phyloP scores from a whole-genome alignment of 257 asterid species.

The Solanum okadae region DNA sequence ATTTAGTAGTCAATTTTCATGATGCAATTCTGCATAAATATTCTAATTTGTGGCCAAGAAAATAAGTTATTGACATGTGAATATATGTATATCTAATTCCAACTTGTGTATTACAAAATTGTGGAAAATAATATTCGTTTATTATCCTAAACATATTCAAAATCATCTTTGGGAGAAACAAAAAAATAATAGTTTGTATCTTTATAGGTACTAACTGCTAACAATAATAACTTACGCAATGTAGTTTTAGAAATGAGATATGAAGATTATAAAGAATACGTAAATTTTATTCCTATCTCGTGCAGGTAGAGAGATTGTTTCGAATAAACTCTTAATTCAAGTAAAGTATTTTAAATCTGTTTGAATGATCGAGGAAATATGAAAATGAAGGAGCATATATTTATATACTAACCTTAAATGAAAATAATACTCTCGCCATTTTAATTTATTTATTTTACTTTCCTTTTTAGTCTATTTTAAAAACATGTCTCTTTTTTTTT shows the following conservation, averaged over 20 bases:
- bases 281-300: not conserved
- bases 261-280: not conserved
- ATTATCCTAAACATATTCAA: not conserved
- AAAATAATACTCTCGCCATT: not conserved
- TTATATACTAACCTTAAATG: not conserved
- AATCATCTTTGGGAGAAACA: not conserved
- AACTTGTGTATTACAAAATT: not conserved
- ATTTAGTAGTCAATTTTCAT: not conserved
- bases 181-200: not conserved
- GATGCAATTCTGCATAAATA: not conserved
- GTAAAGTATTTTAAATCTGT: not conserved
- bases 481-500: no score
- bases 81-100: not conserved
- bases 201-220: not conserved
- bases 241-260: not conserved
- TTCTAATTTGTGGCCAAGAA: not conserved
- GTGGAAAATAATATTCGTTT: not conserved
- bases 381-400: not conserved
- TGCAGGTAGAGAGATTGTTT: accelerated
- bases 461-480: not conserved
- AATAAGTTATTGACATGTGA: not conserved
- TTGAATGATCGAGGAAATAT: not conserved
- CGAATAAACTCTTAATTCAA: not conserved
- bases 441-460: no score
- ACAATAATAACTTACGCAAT: not conserved